These are phyloP conservation scores for Populus hybrid DNA, from an alignment of 441 rosid genomes.

Conservation along the genomic window DNA sequence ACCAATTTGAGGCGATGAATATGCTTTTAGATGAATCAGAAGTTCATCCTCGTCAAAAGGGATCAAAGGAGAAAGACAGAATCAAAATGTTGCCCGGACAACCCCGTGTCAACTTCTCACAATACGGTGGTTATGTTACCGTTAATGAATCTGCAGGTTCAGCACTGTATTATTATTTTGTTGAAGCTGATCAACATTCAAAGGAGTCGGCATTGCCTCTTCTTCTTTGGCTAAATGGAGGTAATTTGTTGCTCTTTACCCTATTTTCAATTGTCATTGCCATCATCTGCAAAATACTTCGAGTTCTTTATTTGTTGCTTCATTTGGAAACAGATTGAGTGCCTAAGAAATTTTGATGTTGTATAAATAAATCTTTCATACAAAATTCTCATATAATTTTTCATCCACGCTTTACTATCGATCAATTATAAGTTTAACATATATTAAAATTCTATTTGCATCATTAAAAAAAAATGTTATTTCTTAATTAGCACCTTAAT, in stretches of 20 bases:
- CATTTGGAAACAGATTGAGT: no score
- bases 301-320: no score
- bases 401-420: no score
- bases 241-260: conserved; percentile 27
- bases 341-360: no score
- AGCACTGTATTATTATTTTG: conserved; percentile 69
- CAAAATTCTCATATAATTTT: no score
- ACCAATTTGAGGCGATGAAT: not conserved
- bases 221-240: conserved; percentile 94
- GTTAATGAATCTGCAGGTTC: conserved; percentile 58
- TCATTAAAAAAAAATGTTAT: no score
- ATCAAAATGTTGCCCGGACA: conserved; percentile 68
- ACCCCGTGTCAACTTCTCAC: conserved; percentile 51
- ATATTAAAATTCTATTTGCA: no score
- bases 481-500: no score
- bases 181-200: conserved; percentile 36
- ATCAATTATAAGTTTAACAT: no score
- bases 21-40: not conserved
- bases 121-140: conserved; percentile 78
- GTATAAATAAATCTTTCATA: no score
- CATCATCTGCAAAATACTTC: no score
- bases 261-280: not conserved
- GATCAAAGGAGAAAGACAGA: conserved; percentile 48
- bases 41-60: conserved; percentile 10
- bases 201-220: conserved; percentile 50